These are phyloP conservation scores for Fomitopsis betulina DNA, from an alignment of 1,284 basidiomycete genomes.

Conservation along the genomic window DNA sequence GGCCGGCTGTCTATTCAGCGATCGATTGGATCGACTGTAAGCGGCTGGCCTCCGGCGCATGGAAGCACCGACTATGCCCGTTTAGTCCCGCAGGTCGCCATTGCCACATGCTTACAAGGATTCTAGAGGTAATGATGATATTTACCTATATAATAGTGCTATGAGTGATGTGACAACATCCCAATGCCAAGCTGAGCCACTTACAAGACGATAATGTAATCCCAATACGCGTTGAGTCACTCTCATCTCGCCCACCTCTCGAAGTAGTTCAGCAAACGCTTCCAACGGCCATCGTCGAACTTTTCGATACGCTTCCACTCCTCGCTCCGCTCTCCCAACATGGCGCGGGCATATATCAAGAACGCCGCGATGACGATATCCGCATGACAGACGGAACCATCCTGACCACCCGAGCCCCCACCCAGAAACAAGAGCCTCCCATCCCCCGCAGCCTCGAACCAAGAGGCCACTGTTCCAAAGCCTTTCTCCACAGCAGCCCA, in stretches of 20 bases:
- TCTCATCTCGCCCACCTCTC: no score
- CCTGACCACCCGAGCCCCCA: neutral
- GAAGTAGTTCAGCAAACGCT: conserved; percentile 2
- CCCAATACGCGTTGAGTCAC: no score
- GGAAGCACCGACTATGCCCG: neutral
- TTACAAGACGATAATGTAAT: no score
- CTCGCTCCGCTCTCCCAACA: neutral
- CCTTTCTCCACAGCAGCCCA: conserved; percentile 13
- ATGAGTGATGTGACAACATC: no score
- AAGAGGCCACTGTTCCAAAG: conserved; percentile 11
- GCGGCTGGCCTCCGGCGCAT: no score
- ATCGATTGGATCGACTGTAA: no score
- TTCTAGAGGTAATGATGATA: no score
- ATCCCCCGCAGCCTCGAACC: conserved; percentile 12
- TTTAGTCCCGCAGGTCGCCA: no score
- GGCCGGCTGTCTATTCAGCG: no score
- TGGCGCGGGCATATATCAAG: conserved; percentile 8
- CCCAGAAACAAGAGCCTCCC: conserved; percentile 14
- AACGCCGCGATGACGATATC: conserved; percentile 14
- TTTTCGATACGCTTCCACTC: conserved; percentile 6
- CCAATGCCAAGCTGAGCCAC: no score
- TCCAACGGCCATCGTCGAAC: conserved; percentile 8
- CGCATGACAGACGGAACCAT: conserved; percentile 5
- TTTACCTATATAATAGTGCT: no score
- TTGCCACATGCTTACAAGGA: no score